These are phyloP conservation scores for Luvunga scandens DNA, from an alignment of 345 rosid genomes.

Conservation along the genomic window DNA sequence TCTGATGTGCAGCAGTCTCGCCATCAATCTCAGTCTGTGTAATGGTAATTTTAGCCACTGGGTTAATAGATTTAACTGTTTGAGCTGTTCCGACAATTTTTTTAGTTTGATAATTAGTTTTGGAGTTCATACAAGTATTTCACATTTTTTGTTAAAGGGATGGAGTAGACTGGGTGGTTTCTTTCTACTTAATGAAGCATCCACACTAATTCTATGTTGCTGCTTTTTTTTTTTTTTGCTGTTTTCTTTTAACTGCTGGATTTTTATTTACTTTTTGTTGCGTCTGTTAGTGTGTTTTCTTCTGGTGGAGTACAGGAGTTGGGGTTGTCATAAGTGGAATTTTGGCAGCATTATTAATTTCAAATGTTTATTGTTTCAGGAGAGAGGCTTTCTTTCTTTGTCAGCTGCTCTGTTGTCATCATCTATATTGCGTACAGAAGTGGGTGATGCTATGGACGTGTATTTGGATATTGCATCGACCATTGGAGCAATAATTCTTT, in stretches of 20 bases:
- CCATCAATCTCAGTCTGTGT: not conserved
- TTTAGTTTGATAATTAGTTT: not conserved
- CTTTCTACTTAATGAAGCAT: not conserved
- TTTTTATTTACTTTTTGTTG: not conserved
- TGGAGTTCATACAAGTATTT: not conserved
- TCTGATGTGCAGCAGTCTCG: not conserved
- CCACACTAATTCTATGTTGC: not conserved
- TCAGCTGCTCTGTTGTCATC: conserved; percentile 92
- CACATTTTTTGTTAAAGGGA: not conserved
- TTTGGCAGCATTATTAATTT: conserved; percentile 13
- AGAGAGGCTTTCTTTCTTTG: conserved; percentile 93
- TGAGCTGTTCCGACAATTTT: not conserved
- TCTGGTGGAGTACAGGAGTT: not conserved
- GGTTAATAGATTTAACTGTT: not conserved
- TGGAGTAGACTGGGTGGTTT: not conserved
- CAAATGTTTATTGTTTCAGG: conserved; percentile 55
- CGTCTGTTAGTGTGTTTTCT: not conserved
- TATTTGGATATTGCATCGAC: conserved; percentile 63
- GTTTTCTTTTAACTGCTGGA: not conserved
- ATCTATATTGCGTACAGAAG: conserved; percentile 50
- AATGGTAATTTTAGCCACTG: not conserved
- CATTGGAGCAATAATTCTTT: conserved; percentile 76
- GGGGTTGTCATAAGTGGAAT: conserved; percentile 1
- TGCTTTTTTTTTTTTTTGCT: not conserved
- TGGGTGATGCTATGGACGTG: conserved; percentile 47